These are phyloP conservation scores for Diplodia corticola DNA, from an alignment of 2,329 filamentous ascomycete species.

Conservation along the genomic window DNA sequence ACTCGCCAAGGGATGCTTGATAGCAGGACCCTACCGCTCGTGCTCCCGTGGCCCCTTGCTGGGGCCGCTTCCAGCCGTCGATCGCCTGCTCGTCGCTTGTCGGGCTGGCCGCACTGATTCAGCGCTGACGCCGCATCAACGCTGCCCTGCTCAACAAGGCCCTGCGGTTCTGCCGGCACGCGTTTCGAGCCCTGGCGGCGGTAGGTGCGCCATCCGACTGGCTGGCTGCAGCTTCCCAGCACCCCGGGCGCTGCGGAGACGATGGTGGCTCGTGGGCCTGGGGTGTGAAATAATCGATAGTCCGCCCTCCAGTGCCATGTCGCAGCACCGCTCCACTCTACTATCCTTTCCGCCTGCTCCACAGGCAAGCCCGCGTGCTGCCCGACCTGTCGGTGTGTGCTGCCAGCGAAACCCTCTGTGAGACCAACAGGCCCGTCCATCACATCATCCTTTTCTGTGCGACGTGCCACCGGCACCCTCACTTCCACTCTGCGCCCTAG, in stretches of 20 bases:
- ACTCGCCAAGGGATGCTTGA: neutral
- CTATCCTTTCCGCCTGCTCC: constrained; percentile 4
- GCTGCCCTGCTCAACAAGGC: constrained; percentile 4
- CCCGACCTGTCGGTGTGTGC: constrained; percentile 3
- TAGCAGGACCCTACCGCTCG: neutral
- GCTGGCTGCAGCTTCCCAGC: neutral
- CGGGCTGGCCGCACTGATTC: neutral
- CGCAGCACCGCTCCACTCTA: neutral
- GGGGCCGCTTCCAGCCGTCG: neutral
- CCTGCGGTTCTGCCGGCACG: constrained; percentile 1
- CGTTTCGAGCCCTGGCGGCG: constrained; percentile 9
- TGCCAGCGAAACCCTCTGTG: neutral
- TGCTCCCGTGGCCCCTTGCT: constrained; percentile 16
- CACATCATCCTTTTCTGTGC: constrained; percentile 9
- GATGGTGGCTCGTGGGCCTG: neutral
- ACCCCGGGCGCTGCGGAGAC: neutral
- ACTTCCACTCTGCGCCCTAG: constrained; percentile 14
- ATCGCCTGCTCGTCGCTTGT: neutral
- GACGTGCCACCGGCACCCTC: constrained; percentile 16
- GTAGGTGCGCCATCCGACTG: constrained; percentile 4
- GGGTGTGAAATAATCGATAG: constrained; percentile 14
- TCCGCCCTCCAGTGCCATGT: neutral
- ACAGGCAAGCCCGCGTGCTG: neutral
- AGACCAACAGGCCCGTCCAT: neutral
- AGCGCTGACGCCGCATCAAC: constrained; percentile 10